Conservation (phyloP, 2,329 filamentous ascomycete species). For the Alternaria solani region DNA sequence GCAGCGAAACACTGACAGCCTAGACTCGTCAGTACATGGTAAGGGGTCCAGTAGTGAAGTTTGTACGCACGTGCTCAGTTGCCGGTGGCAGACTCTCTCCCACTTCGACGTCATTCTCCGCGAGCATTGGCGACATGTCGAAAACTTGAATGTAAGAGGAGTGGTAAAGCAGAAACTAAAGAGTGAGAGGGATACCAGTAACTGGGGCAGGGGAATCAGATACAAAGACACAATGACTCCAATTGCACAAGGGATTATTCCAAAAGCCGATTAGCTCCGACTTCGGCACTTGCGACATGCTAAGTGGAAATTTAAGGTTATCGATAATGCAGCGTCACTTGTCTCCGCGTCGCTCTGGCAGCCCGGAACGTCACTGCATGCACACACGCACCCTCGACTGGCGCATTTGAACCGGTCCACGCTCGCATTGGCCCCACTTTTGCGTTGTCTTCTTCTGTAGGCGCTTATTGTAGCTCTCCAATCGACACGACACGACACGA, state of each 20-base stretch:
- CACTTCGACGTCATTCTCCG: slow-evolving; percentile 48
- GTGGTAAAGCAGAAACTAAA: slow-evolving; percentile 4
- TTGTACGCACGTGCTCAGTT: slow-evolving; percentile 52
- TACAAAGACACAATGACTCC: slow-evolving; percentile 21
- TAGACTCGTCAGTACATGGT: slow-evolving; percentile 51
- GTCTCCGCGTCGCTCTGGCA: slow-evolving; percentile 16
- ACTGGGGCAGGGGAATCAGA: slow-evolving; percentile 11
- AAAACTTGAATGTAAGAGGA: neutral
- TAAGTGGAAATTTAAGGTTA: slow-evolving; percentile 38
- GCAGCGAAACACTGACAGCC: slow-evolving; percentile 95
- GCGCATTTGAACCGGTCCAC: slow-evolving; percentile 4
- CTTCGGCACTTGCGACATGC: slow-evolving; percentile 37
- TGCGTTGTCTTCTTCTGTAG: slow-evolving; percentile 4
- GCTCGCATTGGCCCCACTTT: slow-evolving; percentile 9
- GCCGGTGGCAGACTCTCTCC: slow-evolving; percentile 51
- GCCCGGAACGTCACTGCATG: slow-evolving; percentile 12
- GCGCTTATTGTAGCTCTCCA: slow-evolving; percentile 1
- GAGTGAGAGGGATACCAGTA: slow-evolving; percentile 6
- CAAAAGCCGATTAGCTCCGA: slow-evolving; percentile 38
- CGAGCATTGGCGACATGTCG: slow-evolving; percentile 37
- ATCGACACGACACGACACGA: neutral
- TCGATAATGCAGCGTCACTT: slow-evolving; percentile 40
- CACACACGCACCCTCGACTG: slow-evolving; percentile 9
- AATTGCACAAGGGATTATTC: slow-evolving; percentile 19
- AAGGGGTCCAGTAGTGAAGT: slow-evolving; percentile 6